A percentile compares a stretch with the other conserved stretches of the same genome.
Conservation (phyloP, 176 grass and related monocot genomes). For the Bolboschoenus planiculmis region DNA sequence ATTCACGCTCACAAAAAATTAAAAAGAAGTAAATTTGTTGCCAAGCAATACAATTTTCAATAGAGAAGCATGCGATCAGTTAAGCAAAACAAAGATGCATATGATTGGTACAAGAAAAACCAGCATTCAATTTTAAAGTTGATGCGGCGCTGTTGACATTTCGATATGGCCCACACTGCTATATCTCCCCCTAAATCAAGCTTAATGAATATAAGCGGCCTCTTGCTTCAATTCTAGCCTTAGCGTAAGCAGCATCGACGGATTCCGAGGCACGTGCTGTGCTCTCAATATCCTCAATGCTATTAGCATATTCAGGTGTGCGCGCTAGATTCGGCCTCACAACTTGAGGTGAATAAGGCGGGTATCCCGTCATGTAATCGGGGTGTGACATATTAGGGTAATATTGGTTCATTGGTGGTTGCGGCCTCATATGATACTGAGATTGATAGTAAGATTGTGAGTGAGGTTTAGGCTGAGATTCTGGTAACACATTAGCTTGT, state of each 20-base stretch:
- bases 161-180: not conserved
- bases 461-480: not conserved
- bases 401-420: not conserved
- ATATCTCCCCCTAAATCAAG: not conserved
- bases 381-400: not conserved
- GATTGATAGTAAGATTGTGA: not conserved
- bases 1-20: not conserved
- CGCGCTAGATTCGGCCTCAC: not conserved
- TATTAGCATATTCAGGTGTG: not conserved
- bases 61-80: not conserved
- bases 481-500: not conserved
- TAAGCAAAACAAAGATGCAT: not conserved
- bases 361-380: not conserved
- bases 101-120: not conserved
- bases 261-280: not conserved
- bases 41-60: not conserved
- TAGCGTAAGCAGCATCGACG: not conserved
- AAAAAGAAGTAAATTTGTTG: not conserved
- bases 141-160: not conserved
- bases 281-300: not conserved
- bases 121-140: not conserved
- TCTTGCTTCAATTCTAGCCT: not conserved
- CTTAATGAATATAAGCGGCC: not conserved
- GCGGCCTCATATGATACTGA: not conserved
- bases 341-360: not conserved